Evolutionary conservation across 371 early-diverging fungal genomes (phyloP).

Genomic region (Mucor irregularis): DNA sequence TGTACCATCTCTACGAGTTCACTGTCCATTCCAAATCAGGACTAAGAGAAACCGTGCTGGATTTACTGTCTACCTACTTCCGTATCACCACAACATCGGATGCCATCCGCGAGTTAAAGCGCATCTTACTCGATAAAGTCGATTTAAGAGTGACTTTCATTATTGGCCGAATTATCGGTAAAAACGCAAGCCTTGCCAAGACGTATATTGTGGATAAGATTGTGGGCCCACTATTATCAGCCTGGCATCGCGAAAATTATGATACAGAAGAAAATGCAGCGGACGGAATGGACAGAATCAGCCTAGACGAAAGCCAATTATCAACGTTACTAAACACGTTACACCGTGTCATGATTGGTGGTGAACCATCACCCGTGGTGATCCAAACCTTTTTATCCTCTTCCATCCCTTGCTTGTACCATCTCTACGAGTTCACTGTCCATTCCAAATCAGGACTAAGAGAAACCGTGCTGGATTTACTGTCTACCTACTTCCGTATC

Average conservation of each 20-base stretch:
- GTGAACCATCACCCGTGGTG: constrained; percentile 64
- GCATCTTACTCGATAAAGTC: constrained; percentile 49
- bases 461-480: constrained; percentile 49
- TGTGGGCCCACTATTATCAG: constrained; percentile 41
- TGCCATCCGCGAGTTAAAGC: constrained; percentile 50
- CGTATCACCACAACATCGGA: constrained; percentile 54
- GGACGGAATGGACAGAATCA: constrained; percentile 32
- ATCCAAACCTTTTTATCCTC: constrained; percentile 54
- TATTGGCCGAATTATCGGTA: constrained; percentile 52
- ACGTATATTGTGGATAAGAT: constrained; percentile 52
- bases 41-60: constrained; percentile 47
- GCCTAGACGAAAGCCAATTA: constrained; percentile 46
- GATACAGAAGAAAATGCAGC: constrained; percentile 1
- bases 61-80: constrained; percentile 54
- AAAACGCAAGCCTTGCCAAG: constrained; percentile 52
- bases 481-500: constrained; percentile 58
- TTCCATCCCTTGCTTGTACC: constrained; percentile 58
- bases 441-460: constrained; percentile 53
- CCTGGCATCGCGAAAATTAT: constrained; percentile 27
- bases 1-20: constrained; percentile 67
- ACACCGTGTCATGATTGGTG: constrained; percentile 61
- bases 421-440: constrained; percentile 58
- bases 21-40: constrained; percentile 52
- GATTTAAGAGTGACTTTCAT: constrained; percentile 55
- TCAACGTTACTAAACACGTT: constrained; percentile 42